Conservation (phyloP, 2,329 filamentous ascomycete species). For the Capronia epimyces region DNA sequence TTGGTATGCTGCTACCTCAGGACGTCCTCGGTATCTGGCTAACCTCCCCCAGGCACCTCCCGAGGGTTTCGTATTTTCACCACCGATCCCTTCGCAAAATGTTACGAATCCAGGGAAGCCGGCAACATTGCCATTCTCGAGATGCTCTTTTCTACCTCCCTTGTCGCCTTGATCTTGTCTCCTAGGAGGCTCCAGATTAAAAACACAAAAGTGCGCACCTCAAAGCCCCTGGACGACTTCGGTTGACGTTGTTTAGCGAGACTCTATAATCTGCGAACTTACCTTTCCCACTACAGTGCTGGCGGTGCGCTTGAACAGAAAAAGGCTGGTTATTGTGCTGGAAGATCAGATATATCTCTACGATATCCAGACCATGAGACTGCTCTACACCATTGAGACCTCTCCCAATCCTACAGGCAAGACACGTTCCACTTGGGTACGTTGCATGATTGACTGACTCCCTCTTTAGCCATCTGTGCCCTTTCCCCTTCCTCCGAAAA, state of each 20-base stretch:
- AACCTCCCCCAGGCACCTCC: conserved; percentile 62
- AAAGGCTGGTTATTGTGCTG: conserved; percentile 84
- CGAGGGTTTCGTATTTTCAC: conserved; percentile 95
- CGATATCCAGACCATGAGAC: conserved; percentile 97
- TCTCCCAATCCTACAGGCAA: conserved; percentile 79
- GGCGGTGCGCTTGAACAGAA: conserved; percentile 87
- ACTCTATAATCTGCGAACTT: conserved; percentile 92
- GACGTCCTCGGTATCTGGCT: conserved; percentile 10
- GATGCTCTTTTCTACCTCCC: conserved; percentile 97
- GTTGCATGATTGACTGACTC: background rate
- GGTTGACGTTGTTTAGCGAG: conserved; percentile 46
- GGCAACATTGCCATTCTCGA: conserved; percentile 94
- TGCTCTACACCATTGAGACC: conserved; percentile 86
- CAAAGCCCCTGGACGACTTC: conserved; percentile 1
- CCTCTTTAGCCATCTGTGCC: conserved; percentile 67
- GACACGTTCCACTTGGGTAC: conserved; percentile 1
- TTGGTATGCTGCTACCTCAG: conserved; percentile 56
- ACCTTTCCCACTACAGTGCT: conserved; percentile 96
- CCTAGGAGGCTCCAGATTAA: conserved; percentile 90
- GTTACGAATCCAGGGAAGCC: conserved; percentile 80
- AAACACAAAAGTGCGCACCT: conserved; percentile 74
- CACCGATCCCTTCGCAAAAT: conserved; percentile 91
- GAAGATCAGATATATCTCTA: conserved; percentile 98
- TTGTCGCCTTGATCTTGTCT: conserved; percentile 88
- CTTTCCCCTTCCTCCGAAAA: conserved; percentile 91